Evolutionary conservation across 169 alveolate genomes (phyloP).

Genomic region (Plasmodium cynomolgi): DNA sequence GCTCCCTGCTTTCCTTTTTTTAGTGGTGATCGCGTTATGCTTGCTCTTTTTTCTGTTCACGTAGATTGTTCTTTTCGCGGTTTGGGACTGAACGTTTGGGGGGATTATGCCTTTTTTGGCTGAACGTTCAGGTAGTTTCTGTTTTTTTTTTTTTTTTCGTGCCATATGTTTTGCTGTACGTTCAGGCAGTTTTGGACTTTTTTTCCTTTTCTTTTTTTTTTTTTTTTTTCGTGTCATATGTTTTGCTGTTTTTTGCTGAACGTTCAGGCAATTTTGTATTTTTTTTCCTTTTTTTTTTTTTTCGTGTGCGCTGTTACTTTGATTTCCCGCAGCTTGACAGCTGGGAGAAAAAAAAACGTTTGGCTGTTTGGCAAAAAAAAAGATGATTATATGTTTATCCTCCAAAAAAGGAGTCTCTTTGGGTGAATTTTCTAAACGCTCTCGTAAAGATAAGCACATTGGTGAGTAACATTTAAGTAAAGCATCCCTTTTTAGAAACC

Average conservation of each 20-base stretch:
- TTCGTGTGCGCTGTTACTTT: not conserved
- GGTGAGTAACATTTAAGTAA: not conserved
- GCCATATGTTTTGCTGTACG: not conserved
- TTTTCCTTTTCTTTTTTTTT: not conserved
- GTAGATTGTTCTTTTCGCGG: not conserved
- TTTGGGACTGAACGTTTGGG: not conserved
- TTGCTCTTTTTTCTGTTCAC: slow-evolving; percentile 2
- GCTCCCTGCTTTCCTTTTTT: not conserved
- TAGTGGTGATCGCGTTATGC: slow-evolving; percentile 9
- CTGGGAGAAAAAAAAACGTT: not conserved
- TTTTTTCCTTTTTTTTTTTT: not conserved
- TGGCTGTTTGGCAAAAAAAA: not conserved
- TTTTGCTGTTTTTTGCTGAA: not conserved
- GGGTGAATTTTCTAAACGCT: not conserved
- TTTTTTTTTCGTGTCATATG: not conserved
- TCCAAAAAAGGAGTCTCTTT: not conserved
- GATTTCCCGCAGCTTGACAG: not conserved
- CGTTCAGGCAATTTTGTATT: not conserved
- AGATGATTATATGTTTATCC: not conserved
- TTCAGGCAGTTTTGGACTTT: not conserved
- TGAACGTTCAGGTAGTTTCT: not conserved
- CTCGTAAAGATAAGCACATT: not conserved
- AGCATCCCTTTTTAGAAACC: not conserved
- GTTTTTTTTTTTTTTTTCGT: not conserved
- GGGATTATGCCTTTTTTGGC: not conserved